These are phyloP conservation scores for Diaporthe velutina DNA, from an alignment of 2,329 filamentous ascomycete species.

Conservation along the genomic window DNA sequence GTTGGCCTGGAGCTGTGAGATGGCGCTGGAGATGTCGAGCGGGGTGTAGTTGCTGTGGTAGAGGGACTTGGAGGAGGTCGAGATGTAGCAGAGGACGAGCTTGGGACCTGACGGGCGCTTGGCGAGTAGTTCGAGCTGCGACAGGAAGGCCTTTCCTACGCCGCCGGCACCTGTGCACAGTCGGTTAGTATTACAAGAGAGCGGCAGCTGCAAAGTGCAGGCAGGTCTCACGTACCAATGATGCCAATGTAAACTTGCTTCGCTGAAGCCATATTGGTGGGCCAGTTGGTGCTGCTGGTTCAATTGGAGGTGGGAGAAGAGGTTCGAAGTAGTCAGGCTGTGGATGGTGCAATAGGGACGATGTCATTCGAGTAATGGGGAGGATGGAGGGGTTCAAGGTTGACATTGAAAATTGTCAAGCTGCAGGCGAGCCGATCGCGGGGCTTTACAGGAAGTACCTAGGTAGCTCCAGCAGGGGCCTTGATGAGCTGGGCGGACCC, in stretches of 20 bases:
- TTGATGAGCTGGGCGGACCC: slow-evolving; percentile 25
- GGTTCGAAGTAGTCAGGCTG: neutral
- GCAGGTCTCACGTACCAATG: slow-evolving; percentile 51
- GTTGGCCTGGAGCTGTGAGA: slow-evolving; percentile 34
- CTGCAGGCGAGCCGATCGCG: slow-evolving; percentile 46
- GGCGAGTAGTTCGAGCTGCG: slow-evolving; percentile 79
- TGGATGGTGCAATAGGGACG: neutral
- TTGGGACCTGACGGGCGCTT: slow-evolving; percentile 76
- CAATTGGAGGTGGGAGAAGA: neutral
- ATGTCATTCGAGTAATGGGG: neutral
- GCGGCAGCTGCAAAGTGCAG: neutral
- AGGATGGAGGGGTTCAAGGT: slow-evolving; percentile 40
- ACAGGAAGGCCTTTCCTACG: slow-evolving; percentile 91
- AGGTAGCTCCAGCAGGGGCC: slow-evolving; percentile 24
- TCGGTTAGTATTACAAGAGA: neutral
- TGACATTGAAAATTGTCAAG: slow-evolving; percentile 41
- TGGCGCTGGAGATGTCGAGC: slow-evolving; percentile 62
- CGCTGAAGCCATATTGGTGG: slow-evolving; percentile 44
- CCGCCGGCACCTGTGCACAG: slow-evolving; percentile 81
- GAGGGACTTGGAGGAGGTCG: slow-evolving; percentile 86
- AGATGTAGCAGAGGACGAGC: slow-evolving; percentile 85
- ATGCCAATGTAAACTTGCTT: slow-evolving; percentile 58
- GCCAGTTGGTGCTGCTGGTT: slow-evolving; percentile 6
- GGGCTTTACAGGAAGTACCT: slow-evolving; percentile 38
- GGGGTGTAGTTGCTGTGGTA: slow-evolving; percentile 80